Base-by-base conservation (phyloP, 768 basidiomycete genomes). In the Tylopilus felleus region DNA sequence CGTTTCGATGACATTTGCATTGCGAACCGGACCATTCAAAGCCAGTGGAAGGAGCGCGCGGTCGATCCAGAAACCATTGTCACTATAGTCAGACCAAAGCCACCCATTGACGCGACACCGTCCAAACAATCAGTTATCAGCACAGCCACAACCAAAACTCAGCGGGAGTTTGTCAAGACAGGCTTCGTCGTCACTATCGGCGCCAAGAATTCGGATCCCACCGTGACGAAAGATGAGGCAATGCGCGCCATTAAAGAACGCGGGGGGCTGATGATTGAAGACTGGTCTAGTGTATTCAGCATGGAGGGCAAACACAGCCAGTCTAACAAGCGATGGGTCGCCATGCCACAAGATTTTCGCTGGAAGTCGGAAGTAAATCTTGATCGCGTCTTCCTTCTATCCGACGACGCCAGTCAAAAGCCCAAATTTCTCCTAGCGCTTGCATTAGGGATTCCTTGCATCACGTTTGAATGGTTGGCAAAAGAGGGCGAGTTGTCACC, bases 401-500 rank as follows among this genome's bases (percentile, higher is more conserved):
- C 88, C 0, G 84, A 90, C 57, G 80, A 83, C 14, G 66, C 77
- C 9, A 82, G 77, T 59, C 80, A 82, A 52, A 93, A 90, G 60
- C 81, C 86, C 10, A 95, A 94, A 69, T 93, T 81, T 62, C 74
- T 96, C 49, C 77, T 86, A 4, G 89, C 92, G 7, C 78, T 98
- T 31, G 92, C 90, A 0, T 74, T 93, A 38, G 93, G 93, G 12
- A 84, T 97, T 48, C 94, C 94, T 4, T 93, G 90, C 59, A 62
- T 97, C 23, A 79, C 77, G 1, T 66, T 77, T 6, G 71, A 75
- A 12, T 93, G 85, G 81, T 65, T 66, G 57, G 62, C 50, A 22
- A 59, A 40, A 38, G 52, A 53, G 36, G 47, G 74, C 73, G 54
- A 66, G 74, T 66, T 65, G 10, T 61, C 65, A n/a, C 47, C 55